These are phyloP conservation scores for Aspergillus diversus DNA, from an alignment of 495 filamentous ascomycete genomes.

Conservation along the genomic window DNA sequence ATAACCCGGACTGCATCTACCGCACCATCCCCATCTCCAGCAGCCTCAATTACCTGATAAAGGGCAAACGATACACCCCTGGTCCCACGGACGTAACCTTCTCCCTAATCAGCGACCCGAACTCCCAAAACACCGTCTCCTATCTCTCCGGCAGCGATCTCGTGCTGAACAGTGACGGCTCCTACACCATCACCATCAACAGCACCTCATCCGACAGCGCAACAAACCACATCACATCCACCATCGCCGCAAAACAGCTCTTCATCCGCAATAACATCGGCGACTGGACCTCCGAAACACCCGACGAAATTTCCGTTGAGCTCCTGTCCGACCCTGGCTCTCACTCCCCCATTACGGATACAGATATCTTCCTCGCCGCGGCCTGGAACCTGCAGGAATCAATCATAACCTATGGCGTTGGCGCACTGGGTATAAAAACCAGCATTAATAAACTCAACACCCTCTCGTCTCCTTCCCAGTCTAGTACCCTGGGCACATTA, in stretches of 20 bases:
- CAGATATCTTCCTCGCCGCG: slow-evolving; percentile 10
- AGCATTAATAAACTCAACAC: slow-evolving; percentile 19
- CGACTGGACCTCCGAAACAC: slow-evolving; percentile 18
- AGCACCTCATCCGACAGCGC: slow-evolving; percentile 15
- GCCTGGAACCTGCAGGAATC: slow-evolving; percentile 21
- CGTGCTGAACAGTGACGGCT: slow-evolving; percentile 21
- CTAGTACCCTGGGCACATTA: slow-evolving; percentile 23
- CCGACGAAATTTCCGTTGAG: slow-evolving; percentile 21
- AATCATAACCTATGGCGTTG: slow-evolving; percentile 21
- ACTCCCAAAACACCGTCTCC: slow-evolving; percentile 25
- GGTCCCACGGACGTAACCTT: slow-evolving; percentile 23
- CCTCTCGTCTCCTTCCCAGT: slow-evolving; percentile 17
- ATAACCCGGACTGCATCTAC: slow-evolving; percentile 26
- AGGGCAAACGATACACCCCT: slow-evolving; percentile 14
- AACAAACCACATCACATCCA: slow-evolving; percentile 25
- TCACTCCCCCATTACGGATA: slow-evolving; percentile 1
- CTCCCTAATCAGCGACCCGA: slow-evolving; percentile 25
- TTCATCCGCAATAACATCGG: slow-evolving; percentile 25
- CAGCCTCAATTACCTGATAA: slow-evolving; percentile 19
- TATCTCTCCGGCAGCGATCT: slow-evolving; percentile 15
- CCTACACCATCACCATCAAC: slow-evolving; percentile 24
- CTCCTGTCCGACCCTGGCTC: slow-evolving; percentile 1
- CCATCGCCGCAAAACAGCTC: slow-evolving; percentile 11
- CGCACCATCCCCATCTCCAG: slow-evolving; percentile 24
- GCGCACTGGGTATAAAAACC: slow-evolving; percentile 22